Conservation (phyloP, 2,329 filamentous ascomycete species). For the Aphanocladium album region DNA sequence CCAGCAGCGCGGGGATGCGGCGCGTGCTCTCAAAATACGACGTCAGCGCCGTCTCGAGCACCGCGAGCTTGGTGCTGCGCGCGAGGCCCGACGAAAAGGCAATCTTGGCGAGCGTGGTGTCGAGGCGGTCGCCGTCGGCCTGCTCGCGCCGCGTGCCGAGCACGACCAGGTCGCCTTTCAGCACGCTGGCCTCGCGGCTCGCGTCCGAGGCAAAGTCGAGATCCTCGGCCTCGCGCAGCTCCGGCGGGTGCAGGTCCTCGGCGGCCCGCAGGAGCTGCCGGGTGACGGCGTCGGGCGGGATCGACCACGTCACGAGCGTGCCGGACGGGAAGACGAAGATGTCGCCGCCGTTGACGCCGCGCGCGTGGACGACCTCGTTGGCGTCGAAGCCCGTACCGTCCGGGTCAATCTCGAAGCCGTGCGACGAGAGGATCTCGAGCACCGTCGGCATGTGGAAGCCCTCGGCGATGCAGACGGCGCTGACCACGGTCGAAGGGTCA, state of each 20-base stretch:
- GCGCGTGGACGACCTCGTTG: slow-evolving; percentile 58
- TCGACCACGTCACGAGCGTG: slow-evolving; percentile 86
- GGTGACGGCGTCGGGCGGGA: slow-evolving; percentile 72
- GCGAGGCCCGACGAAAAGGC: slow-evolving; percentile 94
- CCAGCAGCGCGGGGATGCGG: slow-evolving; percentile 72
- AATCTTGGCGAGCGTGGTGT: slow-evolving; percentile 79
- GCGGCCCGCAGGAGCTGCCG: slow-evolving; percentile 71
- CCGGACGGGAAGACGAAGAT: slow-evolving; percentile 95
- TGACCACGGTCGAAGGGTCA: slow-evolving; percentile 43
- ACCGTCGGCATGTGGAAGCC: slow-evolving; percentile 60
- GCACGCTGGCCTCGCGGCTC: slow-evolving; percentile 64
- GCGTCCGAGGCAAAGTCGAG: slow-evolving; percentile 80
- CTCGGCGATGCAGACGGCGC: slow-evolving; percentile 58
- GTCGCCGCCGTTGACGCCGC: slow-evolving; percentile 65
- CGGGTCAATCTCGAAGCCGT: slow-evolving; percentile 58
- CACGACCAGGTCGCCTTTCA: slow-evolving; percentile 84
- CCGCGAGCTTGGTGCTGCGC: slow-evolving; percentile 86
- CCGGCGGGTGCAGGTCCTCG: slow-evolving; percentile 62
- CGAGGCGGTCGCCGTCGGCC: slow-evolving; percentile 39
- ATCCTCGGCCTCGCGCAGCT: slow-evolving; percentile 77
- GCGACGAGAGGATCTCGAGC: slow-evolving; percentile 49
- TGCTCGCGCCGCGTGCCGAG: slow-evolving; percentile 66
- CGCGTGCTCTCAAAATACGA: slow-evolving; percentile 85
- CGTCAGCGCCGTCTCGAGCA: slow-evolving; percentile 76
- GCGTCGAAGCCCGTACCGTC: slow-evolving; percentile 57